These are phyloP conservation scores for Monosporozyma yasuniensis DNA, from an alignment of 805 yeast species.

Conservation along the genomic window DNA sequence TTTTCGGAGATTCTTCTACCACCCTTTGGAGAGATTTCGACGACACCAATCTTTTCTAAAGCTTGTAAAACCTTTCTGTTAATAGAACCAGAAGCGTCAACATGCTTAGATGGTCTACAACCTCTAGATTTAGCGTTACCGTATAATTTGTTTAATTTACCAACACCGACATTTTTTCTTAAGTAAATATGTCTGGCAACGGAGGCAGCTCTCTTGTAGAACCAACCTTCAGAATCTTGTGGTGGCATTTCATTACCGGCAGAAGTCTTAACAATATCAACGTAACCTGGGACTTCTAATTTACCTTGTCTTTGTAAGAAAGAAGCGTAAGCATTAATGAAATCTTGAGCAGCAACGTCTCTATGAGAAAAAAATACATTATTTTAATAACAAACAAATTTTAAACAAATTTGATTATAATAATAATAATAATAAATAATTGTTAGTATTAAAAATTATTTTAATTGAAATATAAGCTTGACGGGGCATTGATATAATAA, in stretches of 20 bases:
- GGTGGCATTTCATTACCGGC: constrained; percentile 99
- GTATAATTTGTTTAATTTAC: constrained; percentile 97
- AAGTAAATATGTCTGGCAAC: constrained; percentile 99
- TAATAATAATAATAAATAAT: constrained; percentile 14
- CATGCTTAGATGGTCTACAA: constrained; percentile 96
- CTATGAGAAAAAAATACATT: constrained; percentile 39
- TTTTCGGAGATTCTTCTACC: constrained; percentile 99
- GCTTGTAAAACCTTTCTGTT: constrained; percentile 98
- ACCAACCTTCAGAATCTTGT: constrained; percentile 99
- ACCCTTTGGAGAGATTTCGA: constrained; percentile 94
- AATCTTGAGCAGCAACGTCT: constrained; percentile 99
- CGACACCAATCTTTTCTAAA: constrained; percentile 94
- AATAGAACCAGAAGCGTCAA: constrained; percentile 97
- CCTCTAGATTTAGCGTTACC: constrained; percentile 99
- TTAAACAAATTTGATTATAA: constrained; percentile 12
- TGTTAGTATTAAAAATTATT: constrained; percentile 2
- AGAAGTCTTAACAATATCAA: constrained; percentile 98
- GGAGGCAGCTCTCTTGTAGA: constrained; percentile 99
- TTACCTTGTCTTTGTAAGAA: constrained; percentile 99
- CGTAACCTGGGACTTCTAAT: constrained; percentile 99
- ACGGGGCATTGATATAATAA: neutral
- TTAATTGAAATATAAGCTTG: no score
- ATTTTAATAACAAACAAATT: no score
- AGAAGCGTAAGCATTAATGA: constrained; percentile 98
- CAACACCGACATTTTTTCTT: constrained; percentile 99